A percentile compares a stretch with the other conserved stretches of the same genome.
phyloP scores from a whole-genome alignment of 306 rosid genomes.

The Quercus dentata region DNA sequence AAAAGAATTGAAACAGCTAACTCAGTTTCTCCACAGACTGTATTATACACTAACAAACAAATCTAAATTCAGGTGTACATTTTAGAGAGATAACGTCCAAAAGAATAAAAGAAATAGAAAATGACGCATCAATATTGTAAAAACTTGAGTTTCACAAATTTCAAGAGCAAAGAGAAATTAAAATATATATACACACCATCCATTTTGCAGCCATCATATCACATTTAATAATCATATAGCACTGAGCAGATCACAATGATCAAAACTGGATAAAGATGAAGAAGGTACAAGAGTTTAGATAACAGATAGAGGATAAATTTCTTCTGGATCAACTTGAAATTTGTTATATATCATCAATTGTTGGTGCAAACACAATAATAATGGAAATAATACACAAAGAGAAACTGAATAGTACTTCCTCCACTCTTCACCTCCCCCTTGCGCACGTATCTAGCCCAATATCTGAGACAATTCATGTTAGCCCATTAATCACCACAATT shows the following conservation, averaged over 20 bases:
- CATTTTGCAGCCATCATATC: neutral
- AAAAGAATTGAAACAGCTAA: neutral
- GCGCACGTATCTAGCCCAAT: no score
- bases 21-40: neutral
- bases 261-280: neutral
- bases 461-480: no score
- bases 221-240: neutral
- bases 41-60: neutral
- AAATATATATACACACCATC: neutral
- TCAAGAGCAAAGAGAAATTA: neutral
- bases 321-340: conserved; percentile 6
- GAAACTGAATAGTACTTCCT: no score
- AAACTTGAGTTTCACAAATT: neutral
- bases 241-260: neutral
- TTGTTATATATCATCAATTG: neutral
- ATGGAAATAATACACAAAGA: no score
- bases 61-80: neutral
- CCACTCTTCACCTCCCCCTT: no score
- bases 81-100: neutral
- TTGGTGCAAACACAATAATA: no score
- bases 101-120: neutral
- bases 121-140: neutral
- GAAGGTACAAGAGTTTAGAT: neutral
- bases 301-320: neutral
- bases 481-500: no score